These are phyloP conservation scores for Megacollybia marginata DNA, from an alignment of 768 basidiomycete species.

Conservation along the genomic window DNA sequence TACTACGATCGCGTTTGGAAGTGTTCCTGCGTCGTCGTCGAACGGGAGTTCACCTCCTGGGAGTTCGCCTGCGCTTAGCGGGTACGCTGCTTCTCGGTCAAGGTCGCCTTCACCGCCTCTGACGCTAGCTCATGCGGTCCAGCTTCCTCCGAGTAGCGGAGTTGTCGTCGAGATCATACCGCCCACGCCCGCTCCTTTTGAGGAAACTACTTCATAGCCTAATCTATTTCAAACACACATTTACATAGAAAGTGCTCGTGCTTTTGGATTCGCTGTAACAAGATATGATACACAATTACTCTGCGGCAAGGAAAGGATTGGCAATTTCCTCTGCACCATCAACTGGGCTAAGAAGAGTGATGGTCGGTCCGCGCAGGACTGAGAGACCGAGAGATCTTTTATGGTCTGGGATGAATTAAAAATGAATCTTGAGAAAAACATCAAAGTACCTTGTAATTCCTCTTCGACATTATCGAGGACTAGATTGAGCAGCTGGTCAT, in stretches of 20 bases:
- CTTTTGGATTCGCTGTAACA: neutral
- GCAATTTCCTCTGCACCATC: conserved; percentile 94
- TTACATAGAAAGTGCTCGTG: too few species aligned
- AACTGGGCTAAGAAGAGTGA: conserved; percentile 89
- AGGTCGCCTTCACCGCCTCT: conserved; percentile 35
- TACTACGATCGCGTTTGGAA: neutral
- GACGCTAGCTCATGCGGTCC: neutral
- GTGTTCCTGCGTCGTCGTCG: neutral
- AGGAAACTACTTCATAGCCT: too few species aligned
- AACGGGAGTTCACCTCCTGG: conserved; percentile 25
- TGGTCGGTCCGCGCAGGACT: conserved; percentile 89
- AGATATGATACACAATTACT: conserved; percentile 25
- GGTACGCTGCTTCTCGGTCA: conserved; percentile 46
- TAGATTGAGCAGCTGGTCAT: conserved; percentile 92
- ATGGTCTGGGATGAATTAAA: conserved; percentile 38
- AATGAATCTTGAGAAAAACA: conserved; percentile 5
- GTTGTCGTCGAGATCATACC: neutral
- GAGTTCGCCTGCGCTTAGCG: conserved; percentile 51
- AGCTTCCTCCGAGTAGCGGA: neutral
- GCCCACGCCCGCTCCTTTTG: neutral
- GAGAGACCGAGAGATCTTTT: conserved; percentile 72
- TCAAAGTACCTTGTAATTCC: conserved; percentile 46
- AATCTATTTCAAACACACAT: too few species aligned
- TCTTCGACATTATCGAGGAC: conserved; percentile 96
- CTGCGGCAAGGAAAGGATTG: conserved; percentile 77